Base-by-base conservation (phyloP, 805 yeast species). In the Blastobotrys muscicola region DNA sequence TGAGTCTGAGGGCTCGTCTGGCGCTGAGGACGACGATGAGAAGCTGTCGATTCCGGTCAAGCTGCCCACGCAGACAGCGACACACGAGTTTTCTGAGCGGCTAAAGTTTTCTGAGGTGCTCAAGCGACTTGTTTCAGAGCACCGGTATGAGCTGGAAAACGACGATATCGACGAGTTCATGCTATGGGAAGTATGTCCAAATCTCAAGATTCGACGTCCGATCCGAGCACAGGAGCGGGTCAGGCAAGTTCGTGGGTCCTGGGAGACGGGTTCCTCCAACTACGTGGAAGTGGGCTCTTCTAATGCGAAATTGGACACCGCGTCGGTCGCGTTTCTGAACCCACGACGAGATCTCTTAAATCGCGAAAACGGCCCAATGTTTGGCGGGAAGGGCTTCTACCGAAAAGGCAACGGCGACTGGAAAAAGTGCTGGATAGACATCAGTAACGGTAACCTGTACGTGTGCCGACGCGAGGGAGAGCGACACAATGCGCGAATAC, bases 301-400 rank as follows among this genome's bases (percentile, higher is more conserved):
- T 3, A 29, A 29, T 13, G 36, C 50, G 33, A 48, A 52, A 16
- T 40, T 53, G 29, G 61, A 58, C 39, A 46, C 43, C 29, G 47
- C 40, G 29, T 57, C 61, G 29, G 46, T 58, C 7, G 64, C 64
- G 29, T 55, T 54, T n/a, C 46, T 60, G 12, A 53, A 49, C 20
- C 62, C 64, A 4, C 52, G 64, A 5, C 50, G 64, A 4, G 64
- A 58, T 42, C 49, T 59, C 46, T 44, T 57, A 34, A 39, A 45
- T 13, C 50, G 47, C 8, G 55, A 53, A 7, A 41, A 39, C 31
- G 44, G 50, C 33, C 43, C 36, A 10, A 45, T 38, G 29, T 52
- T 48, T n/a, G 45, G 40, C 20, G 52, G 51, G 8, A 42, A 46
- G 13, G 45, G 42, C 8, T 36, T 26, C 29, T 38, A 12, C 20